Evolutionary conservation across 345 rosid species (phyloP), one percentile per base, ranked within the genome.

Genomic region (Adansonia digitata): DNA sequence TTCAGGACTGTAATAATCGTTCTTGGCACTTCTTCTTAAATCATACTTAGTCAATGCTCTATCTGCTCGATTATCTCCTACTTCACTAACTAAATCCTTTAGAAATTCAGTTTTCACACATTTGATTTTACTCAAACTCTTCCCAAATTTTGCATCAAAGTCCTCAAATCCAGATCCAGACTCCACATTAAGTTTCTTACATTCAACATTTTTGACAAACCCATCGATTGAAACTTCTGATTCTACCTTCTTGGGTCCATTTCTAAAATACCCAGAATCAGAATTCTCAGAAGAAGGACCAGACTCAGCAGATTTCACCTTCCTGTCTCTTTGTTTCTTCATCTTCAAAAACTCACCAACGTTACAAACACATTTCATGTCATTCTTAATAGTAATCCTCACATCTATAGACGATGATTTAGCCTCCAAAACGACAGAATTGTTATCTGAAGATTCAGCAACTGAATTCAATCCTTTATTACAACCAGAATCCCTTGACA

Each of bases 391-490:
- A 67, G 81, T 79, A 4, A 87, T 78, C 75, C 78, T 87, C 80
- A 73, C 55, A 59, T 86, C 86, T 29, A 83, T 82, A 39, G 88
- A 85, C 12, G 88, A 86, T 26, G 92, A 85, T 79, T 89, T 92
- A 53, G 85, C 85, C 82, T 89, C 97, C 56, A 89, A 78, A 75
- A 84, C 84, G 70, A 85, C 89, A 64, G 89, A 91, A 75, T 88
- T 84, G 81, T 88, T 86, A 55, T 90, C 91, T 24, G 97, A 91
- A 71, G 88, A 90, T 65, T 91, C 91, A 18, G 85, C 90, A 74
- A 78, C 57, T 3, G 84, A 91, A 78, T 79, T 84, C 73, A 85
- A 69, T 64, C 85, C 86, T 69, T 88, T 91, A 81, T 79, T 85
- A 65, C 83, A 81, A 74, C 83, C 78, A 55, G 91, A 85, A 72